Base-by-base conservation (phyloP, 305 asterid species). In the Rubia peregrina region DNA sequence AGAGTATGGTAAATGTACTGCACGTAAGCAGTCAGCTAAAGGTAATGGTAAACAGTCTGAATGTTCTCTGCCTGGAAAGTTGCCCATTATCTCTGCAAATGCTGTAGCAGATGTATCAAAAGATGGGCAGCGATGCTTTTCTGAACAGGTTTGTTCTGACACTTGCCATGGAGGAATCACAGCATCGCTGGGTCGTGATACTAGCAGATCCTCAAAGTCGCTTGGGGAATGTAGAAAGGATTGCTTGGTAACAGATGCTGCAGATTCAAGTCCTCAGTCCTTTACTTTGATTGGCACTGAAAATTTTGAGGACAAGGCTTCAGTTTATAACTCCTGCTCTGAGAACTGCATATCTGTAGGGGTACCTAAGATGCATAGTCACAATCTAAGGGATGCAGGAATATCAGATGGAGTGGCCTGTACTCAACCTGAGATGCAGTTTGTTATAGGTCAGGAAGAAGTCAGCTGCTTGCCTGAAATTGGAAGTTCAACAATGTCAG, bases 31-130 rank as follows among this genome's bases (percentile, higher is more conserved):
- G 70, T 71, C 71, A 71, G 51, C 26, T 65, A 82, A 82, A 75
- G 84, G 79, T 72, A 76, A 61, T 64, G 77, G 74, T 48, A 60
- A 72, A 46, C 73, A 80, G 74, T 72, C 80, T 69, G 60, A 61
- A 69, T 66, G 60, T 77, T 80, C 79, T 70, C 59, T 61, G 70
- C 68, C 72, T 64, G 80, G 76, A 33, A 74, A 81, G 71, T 61
- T 51, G 66, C 81, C 81, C 57, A 76, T 65, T 74, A 70, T 71
- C 71, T 75, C 86, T 43, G 61, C 73, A 79, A 73, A 75, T 75
- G 79, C 74, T 68, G 69, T 56, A 33, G 75, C 76, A 68, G 73
- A 70, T 77, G 64, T 73, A 65, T 79, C 70, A 13, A 71, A 64
- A 63, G 74, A 62, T 71, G 69, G 67, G 61, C 71, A 48, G 6